Evolutionary conservation across 805 yeast genomes (phyloP).

Genomic region (Pichia membranifaciens): DNA sequence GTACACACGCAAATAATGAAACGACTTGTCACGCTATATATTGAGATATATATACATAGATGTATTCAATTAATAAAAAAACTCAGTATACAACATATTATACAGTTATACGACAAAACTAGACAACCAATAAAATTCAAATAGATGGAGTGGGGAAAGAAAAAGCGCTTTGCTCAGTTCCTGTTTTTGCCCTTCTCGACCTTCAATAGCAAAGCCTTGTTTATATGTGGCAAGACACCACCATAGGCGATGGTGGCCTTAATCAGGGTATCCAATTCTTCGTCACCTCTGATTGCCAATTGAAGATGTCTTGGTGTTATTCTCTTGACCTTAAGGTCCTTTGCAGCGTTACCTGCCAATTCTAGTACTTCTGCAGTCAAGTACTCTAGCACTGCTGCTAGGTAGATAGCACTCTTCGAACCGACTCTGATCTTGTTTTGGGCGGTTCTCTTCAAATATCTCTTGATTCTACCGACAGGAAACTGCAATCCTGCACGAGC

Average conservation of each 20-base stretch:
- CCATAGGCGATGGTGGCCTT: constrained; percentile 96
- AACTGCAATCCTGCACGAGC: constrained; percentile 94
- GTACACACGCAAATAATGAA: not conserved
- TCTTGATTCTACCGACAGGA: constrained; percentile 98
- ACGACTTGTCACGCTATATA: no score
- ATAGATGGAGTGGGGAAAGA: not conserved
- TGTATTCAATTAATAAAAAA: not conserved
- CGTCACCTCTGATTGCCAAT: constrained; percentile 96
- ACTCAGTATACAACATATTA: not conserved
- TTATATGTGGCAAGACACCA: constrained; percentile 95
- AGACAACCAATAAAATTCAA: no score
- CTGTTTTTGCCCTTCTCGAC: constrained; percentile 43
- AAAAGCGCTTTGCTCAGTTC: no score
- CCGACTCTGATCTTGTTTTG: constrained; percentile 77
- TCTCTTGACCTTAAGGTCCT: constrained; percentile 91
- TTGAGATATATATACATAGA: not conserved
- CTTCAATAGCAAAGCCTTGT: constrained; percentile 72
- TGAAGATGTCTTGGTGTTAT: constrained; percentile 96
- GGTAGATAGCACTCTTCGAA: constrained; percentile 72
- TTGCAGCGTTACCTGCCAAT: constrained; percentile 97
- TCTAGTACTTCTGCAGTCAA: constrained; percentile 95
- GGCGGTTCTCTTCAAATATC: constrained; percentile 88
- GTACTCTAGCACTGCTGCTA: constrained; percentile 94
- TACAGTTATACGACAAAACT: constrained; percentile 3
- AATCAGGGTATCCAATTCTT: constrained; percentile 89